phyloP scores from a whole-genome alignment of 257 asterid species.

The Plectranthus barbatus region DNA sequence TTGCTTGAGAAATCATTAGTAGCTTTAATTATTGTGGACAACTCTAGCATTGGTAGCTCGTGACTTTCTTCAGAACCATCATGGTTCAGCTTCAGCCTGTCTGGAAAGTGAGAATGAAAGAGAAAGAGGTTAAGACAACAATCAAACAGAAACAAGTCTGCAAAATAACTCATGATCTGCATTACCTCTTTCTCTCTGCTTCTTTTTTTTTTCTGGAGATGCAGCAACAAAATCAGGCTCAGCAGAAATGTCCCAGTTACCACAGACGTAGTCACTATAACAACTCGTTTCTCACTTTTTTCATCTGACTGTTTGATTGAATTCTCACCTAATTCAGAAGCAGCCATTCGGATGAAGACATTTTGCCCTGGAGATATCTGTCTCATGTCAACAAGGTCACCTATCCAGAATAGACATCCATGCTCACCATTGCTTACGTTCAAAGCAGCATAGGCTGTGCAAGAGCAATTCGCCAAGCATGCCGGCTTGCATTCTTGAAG shows the following conservation, averaged over 20 bases:
- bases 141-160: background rate
- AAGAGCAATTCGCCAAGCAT: slow-evolving; percentile 6
- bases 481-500: background rate
- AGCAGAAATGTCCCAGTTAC: background rate
- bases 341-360: background rate
- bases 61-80: background rate
- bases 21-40: slow-evolving; percentile 6
- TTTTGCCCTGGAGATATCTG: background rate
- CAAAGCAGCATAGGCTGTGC: slow-evolving; percentile 7
- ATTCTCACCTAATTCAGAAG: slow-evolving; percentile 11
- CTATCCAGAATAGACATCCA: slow-evolving; percentile 12
- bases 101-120: background rate
- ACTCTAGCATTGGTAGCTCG: slow-evolving; percentile 4
- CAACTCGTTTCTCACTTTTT: background rate
- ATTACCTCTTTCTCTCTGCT: background rate
- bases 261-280: background rate
- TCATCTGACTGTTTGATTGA: background rate
- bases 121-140: no score
- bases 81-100: background rate
- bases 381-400: slow-evolving; percentile 13
- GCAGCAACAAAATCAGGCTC: background rate
- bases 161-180: background rate
- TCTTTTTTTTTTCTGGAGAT: background rate
- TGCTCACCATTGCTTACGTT: background rate
- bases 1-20: slow-evolving; percentile 12